These are phyloP conservation scores for Metschnikowia amazonensis DNA, from an alignment of 805 yeast species.

Conservation along the genomic window DNA sequence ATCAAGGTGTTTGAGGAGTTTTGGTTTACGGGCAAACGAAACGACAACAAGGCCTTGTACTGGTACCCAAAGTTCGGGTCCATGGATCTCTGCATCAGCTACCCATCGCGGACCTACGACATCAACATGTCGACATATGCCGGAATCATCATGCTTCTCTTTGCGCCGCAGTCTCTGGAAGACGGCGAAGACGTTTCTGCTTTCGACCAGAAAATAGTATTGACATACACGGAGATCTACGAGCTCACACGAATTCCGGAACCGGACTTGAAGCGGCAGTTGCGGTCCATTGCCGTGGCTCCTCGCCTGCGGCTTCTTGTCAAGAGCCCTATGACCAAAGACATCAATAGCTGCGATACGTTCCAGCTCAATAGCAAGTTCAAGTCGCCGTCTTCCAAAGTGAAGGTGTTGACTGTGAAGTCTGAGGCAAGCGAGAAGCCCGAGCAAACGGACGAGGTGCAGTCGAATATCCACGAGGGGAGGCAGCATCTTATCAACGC, in stretches of 20 bases:
- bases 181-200: constrained; percentile 34
- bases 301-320: constrained; percentile 72
- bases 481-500: constrained; percentile 74
- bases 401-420: constrained; percentile 69
- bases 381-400: constrained; percentile 60
- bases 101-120: constrained; percentile 67
- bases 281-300: constrained; percentile 81
- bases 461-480: constrained; percentile 56
- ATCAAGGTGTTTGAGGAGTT: constrained; percentile 38
- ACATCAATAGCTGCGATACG: constrained; percentile 56
- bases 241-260: constrained; percentile 69
- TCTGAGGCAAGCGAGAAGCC: constrained; percentile 17
- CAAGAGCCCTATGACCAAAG: constrained; percentile 73
- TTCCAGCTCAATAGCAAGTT: constrained; percentile 69
- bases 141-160: constrained; percentile 71
- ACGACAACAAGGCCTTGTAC: constrained; percentile 39
- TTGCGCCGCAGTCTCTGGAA: constrained; percentile 43
- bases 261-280: constrained; percentile 66
- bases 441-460: constrained; percentile 51
- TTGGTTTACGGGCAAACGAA: constrained; percentile 38
- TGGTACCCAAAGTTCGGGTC: constrained; percentile 89
- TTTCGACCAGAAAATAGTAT: constrained; percentile 48
- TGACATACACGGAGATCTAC: constrained; percentile 59
- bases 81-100: constrained; percentile 70
- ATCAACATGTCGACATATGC: constrained; percentile 78